Evolutionary conservation across 2,329 filamentous ascomycete species (phyloP).

Genomic region (Geoglossum cookeanum): DNA sequence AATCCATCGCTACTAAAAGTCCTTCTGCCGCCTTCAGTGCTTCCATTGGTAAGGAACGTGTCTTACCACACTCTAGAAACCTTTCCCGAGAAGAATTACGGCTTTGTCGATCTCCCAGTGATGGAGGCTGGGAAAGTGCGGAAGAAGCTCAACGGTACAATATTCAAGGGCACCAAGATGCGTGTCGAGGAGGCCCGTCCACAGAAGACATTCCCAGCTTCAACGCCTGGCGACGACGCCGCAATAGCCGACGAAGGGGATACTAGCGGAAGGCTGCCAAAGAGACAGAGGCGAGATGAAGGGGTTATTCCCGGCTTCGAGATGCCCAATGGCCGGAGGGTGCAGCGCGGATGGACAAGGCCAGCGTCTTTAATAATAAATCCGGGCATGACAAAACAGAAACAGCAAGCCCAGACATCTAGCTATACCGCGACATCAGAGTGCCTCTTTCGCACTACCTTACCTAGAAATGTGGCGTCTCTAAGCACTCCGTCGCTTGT

Average conservation of each 20-base stretch:
- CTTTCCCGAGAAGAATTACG: conserved; percentile 79
- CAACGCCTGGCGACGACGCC: conserved; percentile 11
- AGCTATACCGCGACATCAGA: conserved; percentile 69
- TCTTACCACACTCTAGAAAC: conserved; percentile 78
- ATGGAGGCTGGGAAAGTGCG: conserved; percentile 78
- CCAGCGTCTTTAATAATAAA: conserved; percentile 25
- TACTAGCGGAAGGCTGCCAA: conserved; percentile 14
- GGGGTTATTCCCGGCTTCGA: conserved; percentile 47
- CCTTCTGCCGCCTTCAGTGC: conserved; percentile 49
- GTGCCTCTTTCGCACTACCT: conserved; percentile 63
- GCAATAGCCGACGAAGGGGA: conserved; percentile 15
- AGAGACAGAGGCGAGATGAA: conserved; percentile 34
- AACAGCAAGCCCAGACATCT: conserved; percentile 39
- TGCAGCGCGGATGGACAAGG: conserved; percentile 82
- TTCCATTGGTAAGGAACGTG: conserved; percentile 51
- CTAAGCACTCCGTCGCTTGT: background rate
- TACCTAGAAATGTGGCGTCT: conserved; percentile 39
- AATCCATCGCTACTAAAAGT: conserved; percentile 53
- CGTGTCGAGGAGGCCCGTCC: conserved; percentile 65
- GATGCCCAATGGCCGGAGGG: conserved; percentile 52
- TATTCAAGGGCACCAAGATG: conserved; percentile 70
- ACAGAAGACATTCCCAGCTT: conserved; percentile 24
- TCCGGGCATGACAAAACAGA: conserved; percentile 29
- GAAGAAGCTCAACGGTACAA: conserved; percentile 75
- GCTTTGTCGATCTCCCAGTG: conserved; percentile 65